Percentiles rank a stretch among this genome's conserved stretches.
phyloP scores from a whole-genome alignment of 2,329 filamentous ascomycete species.

The Cladobotryum mycophilum region DNA sequence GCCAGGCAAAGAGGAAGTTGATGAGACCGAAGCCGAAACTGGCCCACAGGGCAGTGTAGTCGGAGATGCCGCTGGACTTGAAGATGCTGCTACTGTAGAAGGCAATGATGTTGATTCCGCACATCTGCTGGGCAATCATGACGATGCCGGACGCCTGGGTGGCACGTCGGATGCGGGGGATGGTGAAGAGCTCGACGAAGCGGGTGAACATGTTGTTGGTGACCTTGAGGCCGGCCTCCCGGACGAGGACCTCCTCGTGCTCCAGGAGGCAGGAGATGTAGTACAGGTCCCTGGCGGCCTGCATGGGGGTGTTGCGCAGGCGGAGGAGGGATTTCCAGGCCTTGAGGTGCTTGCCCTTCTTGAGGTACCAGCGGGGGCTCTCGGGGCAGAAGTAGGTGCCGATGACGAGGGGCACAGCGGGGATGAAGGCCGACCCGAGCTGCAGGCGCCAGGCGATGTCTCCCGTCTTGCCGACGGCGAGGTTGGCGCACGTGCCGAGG shows the following conservation, averaged over 20 bases:
- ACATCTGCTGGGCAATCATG: constrained; percentile 62
- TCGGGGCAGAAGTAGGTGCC: constrained; percentile 57
- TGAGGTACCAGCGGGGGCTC: constrained; percentile 61
- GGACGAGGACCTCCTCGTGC: constrained; percentile 23
- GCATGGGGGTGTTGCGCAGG: constrained; percentile 52
- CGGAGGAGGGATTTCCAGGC: constrained; percentile 51
- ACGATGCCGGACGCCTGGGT: constrained; percentile 61
- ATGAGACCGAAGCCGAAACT: constrained; percentile 45
- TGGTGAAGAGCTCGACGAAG: constrained; percentile 50
- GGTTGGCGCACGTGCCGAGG: constrained; percentile 58
- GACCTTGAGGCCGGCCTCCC: constrained; percentile 24
- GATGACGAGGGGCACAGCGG: constrained; percentile 53
- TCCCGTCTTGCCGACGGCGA: constrained; percentile 56
- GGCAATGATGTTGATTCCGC: constrained; percentile 48
- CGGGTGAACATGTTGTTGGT: constrained; percentile 43
- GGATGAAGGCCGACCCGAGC: constrained; percentile 58
- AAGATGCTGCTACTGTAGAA: constrained; percentile 45
- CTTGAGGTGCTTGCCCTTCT: constrained; percentile 48
- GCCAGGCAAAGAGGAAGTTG: constrained; percentile 58
- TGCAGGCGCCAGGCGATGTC: constrained; percentile 57
- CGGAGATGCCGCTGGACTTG: constrained; percentile 32
- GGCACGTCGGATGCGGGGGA: constrained; percentile 53
- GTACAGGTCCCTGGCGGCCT: constrained; percentile 57
- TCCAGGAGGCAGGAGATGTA: constrained; percentile 44
- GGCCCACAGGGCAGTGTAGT: constrained; percentile 33